These are phyloP conservation scores for Boletus sp. DNA, from an alignment of 768 basidiomycete species.

Conservation along the genomic window DNA sequence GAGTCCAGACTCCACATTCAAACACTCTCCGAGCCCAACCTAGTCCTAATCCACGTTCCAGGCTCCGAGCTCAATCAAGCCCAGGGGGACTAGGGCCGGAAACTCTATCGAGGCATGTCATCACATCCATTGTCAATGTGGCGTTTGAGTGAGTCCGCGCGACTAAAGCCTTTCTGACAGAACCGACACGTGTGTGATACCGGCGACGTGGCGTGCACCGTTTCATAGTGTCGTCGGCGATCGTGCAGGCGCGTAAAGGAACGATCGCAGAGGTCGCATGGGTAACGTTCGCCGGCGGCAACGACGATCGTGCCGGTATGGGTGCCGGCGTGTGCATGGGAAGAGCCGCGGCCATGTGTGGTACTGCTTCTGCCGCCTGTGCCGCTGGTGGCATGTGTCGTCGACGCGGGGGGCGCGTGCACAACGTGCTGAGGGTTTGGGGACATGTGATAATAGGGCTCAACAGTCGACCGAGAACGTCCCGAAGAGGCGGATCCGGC, in stretches of 20 bases:
- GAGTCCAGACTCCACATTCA: slow-evolving; percentile 14
- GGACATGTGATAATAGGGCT: slow-evolving; percentile 43
- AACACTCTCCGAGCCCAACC: slow-evolving; percentile 9
- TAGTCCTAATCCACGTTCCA: slow-evolving; percentile 13
- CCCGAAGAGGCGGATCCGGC: slow-evolving; percentile 26
- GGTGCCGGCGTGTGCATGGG: slow-evolving; percentile 1
- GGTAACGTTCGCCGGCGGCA: slow-evolving; percentile 55
- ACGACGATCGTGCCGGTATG: slow-evolving; percentile 16
- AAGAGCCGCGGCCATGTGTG: slow-evolving; percentile 5
- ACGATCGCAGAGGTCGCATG: slow-evolving; percentile 73
- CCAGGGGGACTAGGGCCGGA: background rate
- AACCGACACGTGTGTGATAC: slow-evolving; percentile 67
- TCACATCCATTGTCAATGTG: slow-evolving; percentile 82
- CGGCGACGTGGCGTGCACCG: slow-evolving; percentile 65
- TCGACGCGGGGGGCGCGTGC: slow-evolving; percentile 14
- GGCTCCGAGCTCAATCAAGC: slow-evolving; percentile 11
- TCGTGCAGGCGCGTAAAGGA: slow-evolving; percentile 82
- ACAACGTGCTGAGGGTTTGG: slow-evolving; percentile 34
- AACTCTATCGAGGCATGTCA: slow-evolving; percentile 47
- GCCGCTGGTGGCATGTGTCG: slow-evolving; percentile 11
- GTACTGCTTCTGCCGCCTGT: slow-evolving; percentile 13
- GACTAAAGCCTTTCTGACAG: slow-evolving; percentile 78
- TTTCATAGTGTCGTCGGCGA: slow-evolving; percentile 78
- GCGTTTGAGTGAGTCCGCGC: slow-evolving; percentile 76
- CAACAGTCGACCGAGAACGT: slow-evolving; percentile 30